Evolutionary conservation across 805 yeast species (phyloP).

Genomic region (Blastobotrys parvus): DNA sequence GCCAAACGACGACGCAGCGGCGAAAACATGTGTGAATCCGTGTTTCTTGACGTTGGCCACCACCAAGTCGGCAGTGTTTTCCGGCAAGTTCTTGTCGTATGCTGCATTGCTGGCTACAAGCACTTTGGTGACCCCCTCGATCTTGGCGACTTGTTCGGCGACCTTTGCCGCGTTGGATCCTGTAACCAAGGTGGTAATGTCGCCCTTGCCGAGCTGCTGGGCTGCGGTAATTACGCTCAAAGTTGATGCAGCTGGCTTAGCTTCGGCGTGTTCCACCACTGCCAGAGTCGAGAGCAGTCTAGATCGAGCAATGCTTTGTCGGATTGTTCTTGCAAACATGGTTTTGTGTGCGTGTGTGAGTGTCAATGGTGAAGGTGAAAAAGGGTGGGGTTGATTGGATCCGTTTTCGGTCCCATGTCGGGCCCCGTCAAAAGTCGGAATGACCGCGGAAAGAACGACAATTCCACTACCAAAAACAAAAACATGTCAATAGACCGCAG

Average conservation of each 20-base stretch:
- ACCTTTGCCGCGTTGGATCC: slow-evolving; percentile 50
- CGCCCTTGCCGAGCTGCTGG: slow-evolving; percentile 45
- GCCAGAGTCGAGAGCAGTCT: slow-evolving; percentile 51
- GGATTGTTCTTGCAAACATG: background rate
- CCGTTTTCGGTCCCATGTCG: too few relatives aligned
- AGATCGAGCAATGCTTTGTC: background rate
- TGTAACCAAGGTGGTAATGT: slow-evolving; percentile 65
- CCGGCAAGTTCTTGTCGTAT: slow-evolving; percentile 66
- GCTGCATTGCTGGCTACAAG: slow-evolving; percentile 49
- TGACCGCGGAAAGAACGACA: too few relatives aligned
- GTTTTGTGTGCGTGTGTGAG: too few relatives aligned
- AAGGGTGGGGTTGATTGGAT: too few relatives aligned
- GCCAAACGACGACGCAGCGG: slow-evolving; percentile 81
- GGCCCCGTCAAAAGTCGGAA: too few relatives aligned
- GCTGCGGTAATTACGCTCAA: slow-evolving; percentile 76
- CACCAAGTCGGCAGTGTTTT: slow-evolving; percentile 64
- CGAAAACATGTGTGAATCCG: slow-evolving; percentile 61
- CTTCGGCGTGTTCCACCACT: slow-evolving; percentile 54
- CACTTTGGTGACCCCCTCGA: slow-evolving; percentile 47
- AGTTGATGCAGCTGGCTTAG: slow-evolving; percentile 55
- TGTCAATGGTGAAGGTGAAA: too few relatives aligned
- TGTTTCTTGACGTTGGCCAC: slow-evolving; percentile 36
- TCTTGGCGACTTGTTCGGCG: slow-evolving; percentile 46
- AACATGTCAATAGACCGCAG: too few relatives aligned
- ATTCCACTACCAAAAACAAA: too few relatives aligned